Evolutionary conservation across 257 asterid species (phyloP).

Genomic region (Echium plantagineum): DNA sequence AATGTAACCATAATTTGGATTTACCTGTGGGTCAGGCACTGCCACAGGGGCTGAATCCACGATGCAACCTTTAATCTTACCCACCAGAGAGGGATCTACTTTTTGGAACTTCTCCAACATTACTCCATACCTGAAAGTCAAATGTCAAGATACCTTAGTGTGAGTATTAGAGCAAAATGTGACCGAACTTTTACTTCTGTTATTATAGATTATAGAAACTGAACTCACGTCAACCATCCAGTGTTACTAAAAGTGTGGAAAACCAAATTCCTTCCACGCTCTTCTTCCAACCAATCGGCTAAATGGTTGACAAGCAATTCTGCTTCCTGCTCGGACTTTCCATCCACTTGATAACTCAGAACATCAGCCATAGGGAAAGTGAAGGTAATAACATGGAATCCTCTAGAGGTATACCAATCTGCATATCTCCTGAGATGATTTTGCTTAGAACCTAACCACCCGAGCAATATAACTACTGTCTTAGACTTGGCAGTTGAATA

Average conservation of each 20-base stretch:
- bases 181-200: background rate
- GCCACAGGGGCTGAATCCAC: conserved; percentile 97
- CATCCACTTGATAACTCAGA: conserved; percentile 73
- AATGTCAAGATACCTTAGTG: conserved; percentile 8
- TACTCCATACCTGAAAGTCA: conserved; percentile 60
- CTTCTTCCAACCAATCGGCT: conserved; percentile 91
- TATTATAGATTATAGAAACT: background rate
- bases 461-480: conserved; percentile 87
- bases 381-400: conserved; percentile 80
- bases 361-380: conserved; percentile 87
- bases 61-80: conserved; percentile 69
- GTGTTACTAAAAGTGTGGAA: conserved; percentile 94
- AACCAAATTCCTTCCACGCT: conserved; percentile 65
- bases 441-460: conserved; percentile 95
- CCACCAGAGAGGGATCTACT: conserved; percentile 40
- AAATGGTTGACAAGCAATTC: conserved; percentile 70
- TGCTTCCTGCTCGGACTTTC: conserved; percentile 79
- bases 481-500: conserved; percentile 46
- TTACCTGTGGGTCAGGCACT: conserved; percentile 80
- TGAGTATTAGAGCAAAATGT: conserved; percentile 6
- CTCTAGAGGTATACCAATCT: conserved; percentile 81
- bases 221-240: conserved; percentile 86
- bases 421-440: conserved; percentile 80
- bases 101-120: conserved; percentile 73
- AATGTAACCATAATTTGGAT: background rate